phyloP scores from a whole-genome alignment of 2,329 filamentous ascomycete genomes.

The Fusarium tricinctum region DNA sequence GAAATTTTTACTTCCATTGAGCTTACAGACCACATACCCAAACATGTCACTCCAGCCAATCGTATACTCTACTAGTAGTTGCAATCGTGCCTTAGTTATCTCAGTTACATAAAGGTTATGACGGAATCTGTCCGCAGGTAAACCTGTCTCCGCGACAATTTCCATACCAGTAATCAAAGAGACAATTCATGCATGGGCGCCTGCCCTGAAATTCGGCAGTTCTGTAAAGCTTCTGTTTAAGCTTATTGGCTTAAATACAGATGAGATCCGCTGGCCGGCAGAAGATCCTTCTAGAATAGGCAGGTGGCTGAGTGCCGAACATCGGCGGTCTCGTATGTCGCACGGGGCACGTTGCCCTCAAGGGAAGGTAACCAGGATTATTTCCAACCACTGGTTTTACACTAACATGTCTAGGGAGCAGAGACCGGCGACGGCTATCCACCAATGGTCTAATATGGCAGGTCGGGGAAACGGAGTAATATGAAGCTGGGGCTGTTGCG shows the following conservation, averaged over 20 bases:
- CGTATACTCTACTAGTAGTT: too few relatives aligned
- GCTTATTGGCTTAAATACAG: not conserved
- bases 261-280: not conserved
- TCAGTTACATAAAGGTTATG: too few relatives aligned
- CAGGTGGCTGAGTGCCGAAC: not conserved
- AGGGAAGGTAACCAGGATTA: slow-evolving; percentile 21
- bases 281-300: not conserved
- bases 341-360: slow-evolving; percentile 11
- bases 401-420: slow-evolving; percentile 10
- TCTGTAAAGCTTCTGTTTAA: not conserved
- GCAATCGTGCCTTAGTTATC: too few relatives aligned
- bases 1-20: too few relatives aligned
- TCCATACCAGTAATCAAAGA: too few relatives aligned
- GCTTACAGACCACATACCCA: too few relatives aligned
- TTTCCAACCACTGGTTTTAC: not conserved
- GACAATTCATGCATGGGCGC: not conserved
- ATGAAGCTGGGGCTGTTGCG: not conserved
- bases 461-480: slow-evolving; percentile 8
- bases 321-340: slow-evolving; percentile 2
- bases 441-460: slow-evolving; percentile 23
- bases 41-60: too few relatives aligned
- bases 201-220: not conserved
- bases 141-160: too few relatives aligned
- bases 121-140: too few relatives aligned
- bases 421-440: not conserved